phyloP scores from a whole-genome alignment of 2,329 filamentous ascomycete genomes.

The Colletotrichum spaethianum region DNA sequence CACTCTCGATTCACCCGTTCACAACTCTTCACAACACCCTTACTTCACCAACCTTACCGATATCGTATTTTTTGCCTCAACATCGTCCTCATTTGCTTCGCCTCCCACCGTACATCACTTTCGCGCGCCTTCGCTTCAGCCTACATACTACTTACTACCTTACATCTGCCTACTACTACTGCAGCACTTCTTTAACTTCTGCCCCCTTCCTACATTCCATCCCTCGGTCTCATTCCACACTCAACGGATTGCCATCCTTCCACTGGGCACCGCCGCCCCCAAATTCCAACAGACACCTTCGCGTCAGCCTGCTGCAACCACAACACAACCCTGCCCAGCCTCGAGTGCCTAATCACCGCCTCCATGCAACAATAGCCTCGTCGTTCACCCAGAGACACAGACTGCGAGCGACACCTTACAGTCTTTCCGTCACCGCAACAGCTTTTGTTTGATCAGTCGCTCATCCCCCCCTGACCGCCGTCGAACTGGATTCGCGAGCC shows the following conservation, averaged over 20 bases:
- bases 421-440: conserved; percentile 17
- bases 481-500: conserved; percentile 41
- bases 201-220: conserved; percentile 36
- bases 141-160: conserved; percentile 34
- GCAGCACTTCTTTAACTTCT: conserved; percentile 17
- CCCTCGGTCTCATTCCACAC: conserved; percentile 19
- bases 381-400: conserved; percentile 28
- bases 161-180: conserved; percentile 20
- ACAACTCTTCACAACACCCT: conserved; percentile 6
- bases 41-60: background rate
- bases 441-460: conserved; percentile 14
- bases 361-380: conserved; percentile 42
- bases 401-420: conserved; percentile 27
- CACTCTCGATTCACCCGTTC: conserved; percentile 10
- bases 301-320: conserved; percentile 5
- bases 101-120: conserved; percentile 8
- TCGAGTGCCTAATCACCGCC: conserved; percentile 35
- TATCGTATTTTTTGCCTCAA: background rate
- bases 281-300: conserved; percentile 10
- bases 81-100: conserved; percentile 3
- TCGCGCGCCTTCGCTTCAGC: conserved; percentile 38
- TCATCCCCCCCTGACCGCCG: conserved; percentile 3
- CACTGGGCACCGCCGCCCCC: conserved; percentile 29
- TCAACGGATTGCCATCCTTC: conserved; percentile 15
- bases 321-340: conserved; percentile 8